Conservation (phyloP, 495 filamentous ascomycete species). For the Terfezia boudieri region DNA sequence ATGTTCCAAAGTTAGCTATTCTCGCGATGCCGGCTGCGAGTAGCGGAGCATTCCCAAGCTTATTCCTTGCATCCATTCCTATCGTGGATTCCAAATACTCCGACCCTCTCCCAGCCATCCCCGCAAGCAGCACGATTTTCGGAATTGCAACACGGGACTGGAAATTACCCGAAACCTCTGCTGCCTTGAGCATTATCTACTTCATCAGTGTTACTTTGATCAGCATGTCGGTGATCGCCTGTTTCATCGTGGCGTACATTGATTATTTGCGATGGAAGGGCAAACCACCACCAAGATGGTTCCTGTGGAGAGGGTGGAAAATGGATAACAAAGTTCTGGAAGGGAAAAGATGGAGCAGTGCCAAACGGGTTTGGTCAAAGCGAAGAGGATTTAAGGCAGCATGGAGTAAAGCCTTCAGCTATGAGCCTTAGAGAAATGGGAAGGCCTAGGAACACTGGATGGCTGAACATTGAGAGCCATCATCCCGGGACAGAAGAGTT, state of each 20-base stretch:
- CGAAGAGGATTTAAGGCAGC: no score
- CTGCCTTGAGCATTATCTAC: not conserved
- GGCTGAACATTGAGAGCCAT: not conserved
- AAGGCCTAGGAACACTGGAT: not conserved
- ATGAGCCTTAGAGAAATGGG: not conserved
- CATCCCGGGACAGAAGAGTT: no score
- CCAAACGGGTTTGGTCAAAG: no score
- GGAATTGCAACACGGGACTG: not conserved
- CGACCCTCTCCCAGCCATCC: no score
- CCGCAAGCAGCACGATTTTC: no score
- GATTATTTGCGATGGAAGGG: not conserved
- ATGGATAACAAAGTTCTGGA: no score
- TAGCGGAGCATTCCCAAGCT: no score
- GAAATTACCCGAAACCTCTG: not conserved
- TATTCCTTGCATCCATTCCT: no score
- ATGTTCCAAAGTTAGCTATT: no score
- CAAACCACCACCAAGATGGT: not conserved
- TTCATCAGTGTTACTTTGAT: not conserved
- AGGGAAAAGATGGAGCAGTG: no score
- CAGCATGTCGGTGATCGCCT: not conserved
- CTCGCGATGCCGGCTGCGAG: no score
- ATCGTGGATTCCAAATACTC: no score
- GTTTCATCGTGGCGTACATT: not conserved
- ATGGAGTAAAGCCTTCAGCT: not conserved
- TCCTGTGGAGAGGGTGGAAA: not conserved